Conservation (phyloP, 2,329 filamentous ascomycete species). For the Acrocalymma vagum region DNA sequence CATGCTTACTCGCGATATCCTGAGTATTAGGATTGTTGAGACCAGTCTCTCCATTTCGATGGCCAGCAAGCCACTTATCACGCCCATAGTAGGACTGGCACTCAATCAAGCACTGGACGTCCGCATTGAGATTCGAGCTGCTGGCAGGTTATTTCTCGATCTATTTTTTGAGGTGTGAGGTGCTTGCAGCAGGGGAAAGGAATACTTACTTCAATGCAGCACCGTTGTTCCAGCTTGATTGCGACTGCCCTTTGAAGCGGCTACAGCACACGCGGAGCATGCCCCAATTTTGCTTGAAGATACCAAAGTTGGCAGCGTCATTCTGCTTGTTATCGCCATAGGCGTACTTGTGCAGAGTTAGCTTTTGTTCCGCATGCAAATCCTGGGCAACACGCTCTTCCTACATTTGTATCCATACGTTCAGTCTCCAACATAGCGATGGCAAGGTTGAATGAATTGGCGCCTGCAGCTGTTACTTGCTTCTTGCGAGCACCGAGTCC, state of each 20-base stretch:
- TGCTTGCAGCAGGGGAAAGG: background rate
- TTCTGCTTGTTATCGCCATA: conserved; percentile 12
- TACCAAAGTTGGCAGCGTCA: conserved; percentile 8
- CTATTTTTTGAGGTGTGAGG: background rate
- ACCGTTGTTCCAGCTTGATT: conserved; percentile 7
- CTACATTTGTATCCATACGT: conserved; percentile 1
- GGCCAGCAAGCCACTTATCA: conserved; percentile 7
- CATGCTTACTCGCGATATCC: conserved; percentile 6
- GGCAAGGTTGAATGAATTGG: conserved; percentile 3
- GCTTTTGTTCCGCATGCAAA: background rate
- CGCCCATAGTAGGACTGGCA: conserved; percentile 7
- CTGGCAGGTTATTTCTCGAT: background rate
- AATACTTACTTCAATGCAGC: conserved; percentile 7
- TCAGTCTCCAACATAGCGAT: conserved; percentile 7
- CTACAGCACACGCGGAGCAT: conserved; percentile 6
- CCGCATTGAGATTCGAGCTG: conserved; percentile 5
- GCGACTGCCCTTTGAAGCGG: conserved; percentile 10
- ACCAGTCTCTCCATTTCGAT: conserved; percentile 6
- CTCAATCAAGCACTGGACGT: conserved; percentile 9
- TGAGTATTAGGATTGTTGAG: conserved; percentile 7
- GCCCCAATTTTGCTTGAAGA: conserved; percentile 11
- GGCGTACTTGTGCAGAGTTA: conserved; percentile 1
- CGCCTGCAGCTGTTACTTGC: conserved; percentile 7
- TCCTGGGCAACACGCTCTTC: background rate
- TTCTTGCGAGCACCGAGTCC: conserved; percentile 4